Conservation (phyloP, 2,329 filamentous ascomycete species). For the Ascosphaera apis region DNA sequence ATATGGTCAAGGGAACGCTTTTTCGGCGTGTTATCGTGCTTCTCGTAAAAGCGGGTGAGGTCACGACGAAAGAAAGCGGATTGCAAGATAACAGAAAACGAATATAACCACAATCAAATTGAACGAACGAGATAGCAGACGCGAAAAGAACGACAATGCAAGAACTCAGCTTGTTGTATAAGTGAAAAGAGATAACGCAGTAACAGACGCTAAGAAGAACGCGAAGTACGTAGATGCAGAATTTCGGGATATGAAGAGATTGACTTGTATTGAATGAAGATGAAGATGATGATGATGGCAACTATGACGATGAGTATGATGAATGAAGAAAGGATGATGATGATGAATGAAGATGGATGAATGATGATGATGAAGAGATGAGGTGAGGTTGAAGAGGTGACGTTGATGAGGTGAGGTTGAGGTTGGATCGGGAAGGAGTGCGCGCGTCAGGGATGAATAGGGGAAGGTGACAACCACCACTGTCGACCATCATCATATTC, state of each 20-base stretch:
- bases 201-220: constrained; percentile 1
- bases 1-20: too few relatives aligned
- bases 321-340: constrained; percentile 7
- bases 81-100: too few relatives aligned
- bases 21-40: too few relatives aligned
- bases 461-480: too few relatives aligned
- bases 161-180: constrained; percentile 2
- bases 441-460: too few relatives aligned
- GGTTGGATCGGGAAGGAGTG: constrained; percentile 1
- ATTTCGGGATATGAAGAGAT: constrained; percentile 2
- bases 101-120: too few relatives aligned
- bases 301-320: constrained; percentile 13
- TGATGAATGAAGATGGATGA: constrained; percentile 6
- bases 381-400: constrained; percentile 6
- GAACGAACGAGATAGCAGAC: constrained; percentile 1
- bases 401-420: constrained; percentile 1
- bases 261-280: constrained; percentile 7
- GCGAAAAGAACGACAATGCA: neutral
- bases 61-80: too few relatives aligned
- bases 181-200: constrained; percentile 3
- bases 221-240: constrained; percentile 3
- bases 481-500: too few relatives aligned
- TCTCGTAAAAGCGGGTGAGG: too few relatives aligned
- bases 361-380: constrained; percentile 9
- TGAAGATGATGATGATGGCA: constrained; percentile 20